These are phyloP conservation scores for Ensete glaucum DNA, from an alignment of 176 grass and related monocot genomes.

Conservation along the genomic window DNA sequence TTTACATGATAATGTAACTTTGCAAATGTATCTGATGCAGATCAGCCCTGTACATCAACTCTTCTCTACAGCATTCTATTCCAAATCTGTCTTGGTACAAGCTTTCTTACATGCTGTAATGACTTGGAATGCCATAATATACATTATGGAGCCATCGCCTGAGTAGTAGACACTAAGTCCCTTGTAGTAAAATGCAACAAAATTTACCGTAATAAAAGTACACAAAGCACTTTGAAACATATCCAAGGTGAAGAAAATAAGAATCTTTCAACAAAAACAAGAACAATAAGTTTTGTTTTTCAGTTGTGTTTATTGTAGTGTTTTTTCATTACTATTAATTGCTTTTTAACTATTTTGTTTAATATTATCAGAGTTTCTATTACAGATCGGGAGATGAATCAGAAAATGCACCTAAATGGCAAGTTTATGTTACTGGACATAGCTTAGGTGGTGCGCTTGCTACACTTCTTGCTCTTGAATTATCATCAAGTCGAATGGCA, in stretches of 20 bases:
- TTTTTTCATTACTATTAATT: neutral
- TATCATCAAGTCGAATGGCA: slow-evolving; percentile 78
- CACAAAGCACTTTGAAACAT: neutral
- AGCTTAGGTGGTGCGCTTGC: slow-evolving; percentile 96
- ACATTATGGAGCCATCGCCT: too few species aligned
- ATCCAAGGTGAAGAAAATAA: neutral
- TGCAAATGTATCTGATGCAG: neutral
- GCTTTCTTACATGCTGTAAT: neutral
- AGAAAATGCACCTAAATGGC: slow-evolving; percentile 51
- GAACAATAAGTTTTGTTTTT: neutral
- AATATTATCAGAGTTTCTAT: slow-evolving; percentile 15
- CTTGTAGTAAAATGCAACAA: neutral
- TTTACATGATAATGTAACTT: neutral
- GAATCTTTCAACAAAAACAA: neutral
- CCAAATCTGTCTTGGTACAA: neutral
- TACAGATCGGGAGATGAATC: slow-evolving; percentile 36
- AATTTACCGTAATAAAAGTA: neutral
- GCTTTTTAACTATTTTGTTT: neutral
- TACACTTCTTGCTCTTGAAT: slow-evolving; percentile 87
- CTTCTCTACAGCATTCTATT: neutral
- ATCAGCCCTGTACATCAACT: neutral
- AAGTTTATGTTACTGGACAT: slow-evolving; percentile 89
- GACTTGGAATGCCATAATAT: neutral
- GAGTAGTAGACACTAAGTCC: neutral
- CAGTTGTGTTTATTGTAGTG: neutral